Evolutionary conservation across 139 green algal species (phyloP).

Genomic region (Closterium sp.): DNA sequence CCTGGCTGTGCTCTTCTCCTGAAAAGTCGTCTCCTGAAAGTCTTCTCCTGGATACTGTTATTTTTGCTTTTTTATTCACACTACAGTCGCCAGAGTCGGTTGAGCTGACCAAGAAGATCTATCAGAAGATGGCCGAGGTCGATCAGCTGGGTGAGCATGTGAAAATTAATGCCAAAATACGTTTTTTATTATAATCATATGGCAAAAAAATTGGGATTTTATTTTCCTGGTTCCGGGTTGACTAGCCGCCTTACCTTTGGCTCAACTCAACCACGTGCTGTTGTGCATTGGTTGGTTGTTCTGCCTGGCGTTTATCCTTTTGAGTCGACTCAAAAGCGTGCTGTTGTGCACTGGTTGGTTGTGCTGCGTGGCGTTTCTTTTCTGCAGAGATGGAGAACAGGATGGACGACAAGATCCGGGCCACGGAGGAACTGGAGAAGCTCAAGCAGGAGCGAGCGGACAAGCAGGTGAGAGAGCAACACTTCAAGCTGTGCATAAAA

Average conservation of each 20-base stretch:
- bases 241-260: no score
- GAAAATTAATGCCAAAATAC: neutral
- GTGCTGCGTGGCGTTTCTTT: no score
- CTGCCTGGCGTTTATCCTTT: no score
- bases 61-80: neutral
- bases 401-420: conserved; percentile 35
- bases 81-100: conserved; percentile 18
- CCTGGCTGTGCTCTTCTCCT: neutral
- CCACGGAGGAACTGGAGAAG: conserved; percentile 37
- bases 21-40: neutral
- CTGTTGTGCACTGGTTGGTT: no score
- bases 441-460: conserved; percentile 40
- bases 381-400: conserved; percentile 39
- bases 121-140: conserved; percentile 38
- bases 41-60: neutral
- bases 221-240: neutral
- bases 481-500: no score
- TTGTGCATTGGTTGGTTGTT: no score
- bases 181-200: neutral
- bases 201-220: neutral
- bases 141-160: conserved; percentile 35
- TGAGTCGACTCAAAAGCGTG: neutral
- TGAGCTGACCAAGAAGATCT: conserved; percentile 43
- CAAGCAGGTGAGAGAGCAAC: conserved; percentile 26
- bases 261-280: no score